Evolutionary conservation across 768 basidiomycete genomes (phyloP), one percentile per base, ranked within the genome.

Genomic region (Amanita rimosa): DNA sequence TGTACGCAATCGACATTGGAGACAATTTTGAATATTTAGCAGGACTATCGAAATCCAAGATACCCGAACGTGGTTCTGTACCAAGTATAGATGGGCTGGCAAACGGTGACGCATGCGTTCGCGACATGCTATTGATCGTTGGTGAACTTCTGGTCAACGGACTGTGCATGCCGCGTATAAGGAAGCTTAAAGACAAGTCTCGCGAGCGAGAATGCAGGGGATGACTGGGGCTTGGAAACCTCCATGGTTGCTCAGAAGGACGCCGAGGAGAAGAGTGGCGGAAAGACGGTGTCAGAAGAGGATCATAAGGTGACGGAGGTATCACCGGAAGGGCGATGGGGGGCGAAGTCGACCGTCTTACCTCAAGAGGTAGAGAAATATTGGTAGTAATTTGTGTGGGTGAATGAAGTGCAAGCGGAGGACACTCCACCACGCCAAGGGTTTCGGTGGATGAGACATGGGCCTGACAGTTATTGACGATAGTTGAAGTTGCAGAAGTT

Each of bases 181-280:
- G 67, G 74, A 83, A 76, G 48, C 76, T 73, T 38, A 89, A 66
- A 26, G 81, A 81, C 14, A 85, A 58, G 49, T 86, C 81, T 31
- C 78, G 75, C 13, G 76, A 72, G 34, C 64, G 72, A 14, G 78
- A 80, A 61, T 86, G 81, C 36, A 87, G 64, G 1, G 85, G 85
- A 57, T 89, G 84, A 49, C 81, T 85, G 9, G 85, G 84, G 56
- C 84, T 88, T 6, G 83, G 78, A 58, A 80, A 85, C 33, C 83
- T 78, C 86, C 86, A 89, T 2, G 86, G 86, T 52, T 87, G 85
- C 55, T 85, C 81, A 14, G 81, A 84, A 5, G 84, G 83, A 19
- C 82, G 75, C 8, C 78, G 81, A 0, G 81, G 75, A 14, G 84
- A 82, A 8, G 83, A 85, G 62, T 88, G 85, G 34, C 83, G 78